phyloP scores from a whole-genome alignment of 768 basidiomycete genomes.

The Pleurotus pulmonarius region DNA sequence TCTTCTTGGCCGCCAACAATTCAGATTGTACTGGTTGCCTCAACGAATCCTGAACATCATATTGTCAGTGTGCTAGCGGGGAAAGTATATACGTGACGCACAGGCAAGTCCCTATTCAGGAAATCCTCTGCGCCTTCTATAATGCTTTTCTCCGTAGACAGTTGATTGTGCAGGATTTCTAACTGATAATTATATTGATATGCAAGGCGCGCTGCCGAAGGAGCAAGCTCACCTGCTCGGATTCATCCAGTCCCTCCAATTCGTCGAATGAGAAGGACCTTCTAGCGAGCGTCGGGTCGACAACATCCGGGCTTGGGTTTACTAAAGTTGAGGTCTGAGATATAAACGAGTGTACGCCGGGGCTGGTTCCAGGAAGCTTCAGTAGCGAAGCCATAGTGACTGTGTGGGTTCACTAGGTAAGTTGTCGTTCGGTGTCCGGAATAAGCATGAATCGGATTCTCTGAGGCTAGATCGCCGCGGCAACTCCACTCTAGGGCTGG shows the following conservation, averaged over 20 bases:
- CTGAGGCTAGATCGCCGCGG: too few species aligned
- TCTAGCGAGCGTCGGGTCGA: slow-evolving; percentile 13
- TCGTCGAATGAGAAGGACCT: slow-evolving; percentile 32
- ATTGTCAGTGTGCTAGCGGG: background rate
- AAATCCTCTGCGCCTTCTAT: slow-evolving; percentile 93
- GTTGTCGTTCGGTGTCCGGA: too few species aligned
- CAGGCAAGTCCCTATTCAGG: slow-evolving; percentile 61
- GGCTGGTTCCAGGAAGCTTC: background rate
- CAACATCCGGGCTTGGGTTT: slow-evolving; percentile 10
- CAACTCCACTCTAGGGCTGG: too few species aligned
- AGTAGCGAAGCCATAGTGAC: background rate
- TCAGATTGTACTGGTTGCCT: slow-evolving; percentile 73
- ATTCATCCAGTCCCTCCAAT: slow-evolving; percentile 41
- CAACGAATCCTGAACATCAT: slow-evolving; percentile 48
- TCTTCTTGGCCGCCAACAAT: slow-evolving; percentile 67
- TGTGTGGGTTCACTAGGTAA: too few species aligned
- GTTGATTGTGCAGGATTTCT: slow-evolving; percentile 59
- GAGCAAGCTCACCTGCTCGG: slow-evolving; percentile 35
- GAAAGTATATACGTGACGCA: slow-evolving; percentile 23
- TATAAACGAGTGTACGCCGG: background rate
- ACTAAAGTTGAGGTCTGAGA: slow-evolving; percentile 13
- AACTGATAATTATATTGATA: slow-evolving; percentile 38
- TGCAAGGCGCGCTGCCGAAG: background rate
- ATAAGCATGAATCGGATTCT: too few species aligned
- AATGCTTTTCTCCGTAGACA: slow-evolving; percentile 76